phyloP scores from a whole-genome alignment of 192 early-diverging fungal genomes.

The Backusella australiensis region DNA sequence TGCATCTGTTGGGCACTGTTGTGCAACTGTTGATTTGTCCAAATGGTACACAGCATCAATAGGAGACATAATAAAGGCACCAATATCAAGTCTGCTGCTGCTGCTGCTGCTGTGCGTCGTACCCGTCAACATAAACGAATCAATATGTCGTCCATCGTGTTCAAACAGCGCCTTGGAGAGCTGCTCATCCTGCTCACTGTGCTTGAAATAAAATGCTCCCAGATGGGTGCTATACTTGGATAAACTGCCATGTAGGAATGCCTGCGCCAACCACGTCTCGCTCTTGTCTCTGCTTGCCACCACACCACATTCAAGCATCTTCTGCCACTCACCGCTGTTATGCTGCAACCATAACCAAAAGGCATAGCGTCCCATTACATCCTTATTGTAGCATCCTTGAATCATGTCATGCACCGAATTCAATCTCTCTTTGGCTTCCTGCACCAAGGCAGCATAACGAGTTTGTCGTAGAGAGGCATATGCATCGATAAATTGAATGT shows the following conservation, averaged over 20 bases:
- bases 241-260: constrained; percentile 11
- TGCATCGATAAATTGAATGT: constrained; percentile 16
- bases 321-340: background rate
- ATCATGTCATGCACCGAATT: background rate
- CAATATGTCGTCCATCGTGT: constrained; percentile 17
- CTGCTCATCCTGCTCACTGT: background rate
- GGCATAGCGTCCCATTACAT: constrained; percentile 23
- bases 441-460: background rate
- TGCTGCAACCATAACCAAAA: constrained; percentile 22
- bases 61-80: constrained; percentile 26
- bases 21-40: constrained; percentile 26
- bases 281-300: background rate
- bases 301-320: background rate
- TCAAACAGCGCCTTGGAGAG: constrained; percentile 20
- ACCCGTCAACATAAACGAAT: constrained; percentile 14
- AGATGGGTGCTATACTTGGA: background rate
- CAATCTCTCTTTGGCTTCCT: background rate
- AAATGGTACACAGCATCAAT: constrained; percentile 39
- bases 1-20: background rate
- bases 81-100: background rate
- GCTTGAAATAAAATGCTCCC: constrained; percentile 14
- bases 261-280: constrained; percentile 18
- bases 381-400: background rate
- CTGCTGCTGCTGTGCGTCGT: background rate
- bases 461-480: background rate